Percentiles rank a stretch among this genome's conserved stretches.
Conservation (phyloP, 192 early-diverging fungal genomes). For the Coemansia guatemalensis region DNA sequence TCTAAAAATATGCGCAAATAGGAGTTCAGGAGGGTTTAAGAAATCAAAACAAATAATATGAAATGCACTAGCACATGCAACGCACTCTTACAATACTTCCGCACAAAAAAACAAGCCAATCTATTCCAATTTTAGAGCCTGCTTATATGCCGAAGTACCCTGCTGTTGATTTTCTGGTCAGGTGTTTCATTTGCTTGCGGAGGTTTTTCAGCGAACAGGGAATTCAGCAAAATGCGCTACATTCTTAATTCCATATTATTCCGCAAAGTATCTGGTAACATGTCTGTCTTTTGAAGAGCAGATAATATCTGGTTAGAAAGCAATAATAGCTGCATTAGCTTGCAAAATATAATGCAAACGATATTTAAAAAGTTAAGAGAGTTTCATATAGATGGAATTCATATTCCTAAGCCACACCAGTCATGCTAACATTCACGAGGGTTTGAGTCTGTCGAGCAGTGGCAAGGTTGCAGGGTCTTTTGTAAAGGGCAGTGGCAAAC, state of each 20-base stretch:
- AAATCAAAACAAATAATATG: background rate
- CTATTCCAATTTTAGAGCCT: no score
- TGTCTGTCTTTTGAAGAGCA: no score
- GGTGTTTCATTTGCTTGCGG: no score
- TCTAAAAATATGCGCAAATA: background rate
- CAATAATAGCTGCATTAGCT: background rate
- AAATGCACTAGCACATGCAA: no score
- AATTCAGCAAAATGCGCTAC: no score
- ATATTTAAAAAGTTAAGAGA: background rate
- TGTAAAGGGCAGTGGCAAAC: background rate
- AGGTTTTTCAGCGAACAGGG: no score
- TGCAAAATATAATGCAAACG: background rate
- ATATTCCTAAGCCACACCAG: background rate
- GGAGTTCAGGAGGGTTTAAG: background rate
- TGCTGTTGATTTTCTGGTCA: no score
- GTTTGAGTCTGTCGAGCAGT: background rate
- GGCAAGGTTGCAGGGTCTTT: background rate
- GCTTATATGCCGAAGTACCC: no score
- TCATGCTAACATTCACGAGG: background rate
- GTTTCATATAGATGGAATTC: background rate
- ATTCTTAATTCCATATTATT: no score
- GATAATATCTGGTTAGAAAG: background rate
- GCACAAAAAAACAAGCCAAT: no score
- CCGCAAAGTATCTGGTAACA: no score
- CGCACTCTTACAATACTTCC: no score